These are phyloP conservation scores for Vitellaria paradoxa DNA, from an alignment of 179 eudicot species.

Conservation along the genomic window DNA sequence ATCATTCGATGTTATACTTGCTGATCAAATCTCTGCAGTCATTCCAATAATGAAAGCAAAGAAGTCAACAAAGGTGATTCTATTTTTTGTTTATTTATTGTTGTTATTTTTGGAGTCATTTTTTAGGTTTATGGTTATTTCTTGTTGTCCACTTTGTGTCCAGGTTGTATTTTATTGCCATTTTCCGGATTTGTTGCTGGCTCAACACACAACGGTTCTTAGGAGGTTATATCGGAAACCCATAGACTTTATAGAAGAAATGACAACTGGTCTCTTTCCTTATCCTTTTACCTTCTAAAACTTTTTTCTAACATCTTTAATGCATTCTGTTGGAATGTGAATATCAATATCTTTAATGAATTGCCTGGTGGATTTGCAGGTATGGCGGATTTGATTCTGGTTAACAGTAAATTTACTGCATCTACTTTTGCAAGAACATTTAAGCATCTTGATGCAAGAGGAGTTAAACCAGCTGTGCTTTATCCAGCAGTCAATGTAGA, in stretches of 20 bases:
- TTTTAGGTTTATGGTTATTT: background rate
- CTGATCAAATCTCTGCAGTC: constrained; percentile 89
- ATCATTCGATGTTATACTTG: constrained; percentile 75
- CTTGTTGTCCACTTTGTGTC: constrained; percentile 12
- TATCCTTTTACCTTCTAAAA: background rate
- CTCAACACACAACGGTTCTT: constrained; percentile 74
- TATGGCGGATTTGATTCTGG: constrained; percentile 87
- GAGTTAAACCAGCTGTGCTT: constrained; percentile 78
- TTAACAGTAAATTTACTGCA: constrained; percentile 93
- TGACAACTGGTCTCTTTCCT: constrained; percentile 65
- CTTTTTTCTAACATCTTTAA: constrained; percentile 6
- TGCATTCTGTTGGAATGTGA: background rate
- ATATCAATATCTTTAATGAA: constrained; percentile 3
- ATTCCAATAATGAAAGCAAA: constrained; percentile 72
- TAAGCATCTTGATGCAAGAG: constrained; percentile 58
- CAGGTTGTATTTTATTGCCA: constrained; percentile 97
- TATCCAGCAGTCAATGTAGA: constrained; percentile 88
- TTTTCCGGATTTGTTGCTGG: constrained; percentile 92
- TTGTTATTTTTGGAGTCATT: background rate
- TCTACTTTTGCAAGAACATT: constrained; percentile 86
- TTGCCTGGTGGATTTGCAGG: constrained; percentile 47
- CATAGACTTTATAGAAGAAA: constrained; percentile 79
- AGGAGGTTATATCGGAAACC: constrained; percentile 87
- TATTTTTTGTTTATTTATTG: background rate
- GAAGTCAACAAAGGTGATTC: constrained; percentile 63